Base-by-base conservation (phyloP, 768 basidiomycete genomes). In the Lactarius deliciosus region DNA sequence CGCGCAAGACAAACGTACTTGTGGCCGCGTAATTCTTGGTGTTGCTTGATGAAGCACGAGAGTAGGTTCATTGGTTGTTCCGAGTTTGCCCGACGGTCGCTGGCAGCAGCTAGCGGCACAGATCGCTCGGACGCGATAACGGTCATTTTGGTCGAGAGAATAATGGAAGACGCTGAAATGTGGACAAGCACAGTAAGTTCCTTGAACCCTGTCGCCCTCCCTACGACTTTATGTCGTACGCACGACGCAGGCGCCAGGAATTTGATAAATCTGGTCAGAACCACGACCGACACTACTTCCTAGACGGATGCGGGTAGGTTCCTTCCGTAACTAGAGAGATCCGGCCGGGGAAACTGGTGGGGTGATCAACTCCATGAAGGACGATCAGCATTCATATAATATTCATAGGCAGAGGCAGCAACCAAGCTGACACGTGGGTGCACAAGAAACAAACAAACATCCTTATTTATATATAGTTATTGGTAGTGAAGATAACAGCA, bases 1-100 rank as follows among this genome's bases (percentile, higher is more conserved):
- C 11, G 65, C 30, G 6, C 32, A 16, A 57, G 22, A 59, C 22
- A 11, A 13, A 77, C 85, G 63, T 53, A 91, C 89, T 81, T 85
- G 80, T 88, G 86, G 28, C 72, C 72, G 70, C 89, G 82, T 38
- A 92, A 83, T 60, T 91, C 89, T 69, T 80, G 81, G 73, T 81
- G 77, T 30, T 86, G 84, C 5, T 81, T 77, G 60, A 90, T 74
- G 73, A 90, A 92, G 32, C 80, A 81, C 13, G 79, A 73, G 63
- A 91, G 74, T 55, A 91, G 79, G 36, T 78, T 73, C 3, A 70
- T 56, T n/a, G 67, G 43, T 30, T 41, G 43, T 30, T 41, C 60
- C 2, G 57, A 53, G 3, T 45, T 45, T 25, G 36, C 63, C n/a
- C 47, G 62, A 50, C 60, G 47, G 28, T 28, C 56, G 18, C 22